These are phyloP conservation scores for Hymenoscyphus albidus DNA, from an alignment of 2,329 filamentous ascomycete species.

Conservation along the genomic window DNA sequence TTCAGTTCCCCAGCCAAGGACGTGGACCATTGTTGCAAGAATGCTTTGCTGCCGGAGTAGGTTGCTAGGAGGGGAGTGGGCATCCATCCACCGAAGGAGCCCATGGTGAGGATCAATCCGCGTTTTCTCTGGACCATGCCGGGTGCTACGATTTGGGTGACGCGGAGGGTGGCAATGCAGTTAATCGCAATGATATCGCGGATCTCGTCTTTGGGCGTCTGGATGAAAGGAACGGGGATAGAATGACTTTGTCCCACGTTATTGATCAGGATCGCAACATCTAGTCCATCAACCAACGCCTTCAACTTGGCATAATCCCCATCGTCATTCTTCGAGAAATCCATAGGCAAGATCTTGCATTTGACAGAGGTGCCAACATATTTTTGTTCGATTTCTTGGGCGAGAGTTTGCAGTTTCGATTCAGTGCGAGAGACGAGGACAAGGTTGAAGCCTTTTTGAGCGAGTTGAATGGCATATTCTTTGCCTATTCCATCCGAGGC, in stretches of 20 bases:
- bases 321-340: conserved; percentile 78
- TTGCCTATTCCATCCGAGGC: conserved; percentile 96
- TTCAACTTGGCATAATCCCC: conserved; percentile 74
- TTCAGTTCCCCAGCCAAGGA: conserved; percentile 80
- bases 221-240: conserved; percentile 84
- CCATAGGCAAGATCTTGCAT: conserved; percentile 82
- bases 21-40: conserved; percentile 93
- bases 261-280: conserved; percentile 87
- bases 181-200: conserved; percentile 93
- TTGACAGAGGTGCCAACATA: conserved; percentile 59
- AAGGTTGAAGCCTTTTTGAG: conserved; percentile 88
- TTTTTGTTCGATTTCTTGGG: conserved; percentile 69
- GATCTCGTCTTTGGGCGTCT: conserved; percentile 76
- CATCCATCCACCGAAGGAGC: conserved; percentile 88
- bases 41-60: conserved; percentile 96
- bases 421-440: conserved; percentile 93
- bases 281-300: conserved; percentile 65
- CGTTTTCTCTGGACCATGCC: conserved; percentile 79
- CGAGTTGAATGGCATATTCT: conserved; percentile 89
- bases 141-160: conserved; percentile 80
- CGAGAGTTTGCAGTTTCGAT: conserved; percentile 78
- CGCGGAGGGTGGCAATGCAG: conserved; percentile 82
- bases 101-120: conserved; percentile 94
- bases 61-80: conserved; percentile 91
- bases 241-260: conserved; percentile 94